Base-by-base conservation (phyloP, 805 yeast species). In the Candida dajiaensis region DNA sequence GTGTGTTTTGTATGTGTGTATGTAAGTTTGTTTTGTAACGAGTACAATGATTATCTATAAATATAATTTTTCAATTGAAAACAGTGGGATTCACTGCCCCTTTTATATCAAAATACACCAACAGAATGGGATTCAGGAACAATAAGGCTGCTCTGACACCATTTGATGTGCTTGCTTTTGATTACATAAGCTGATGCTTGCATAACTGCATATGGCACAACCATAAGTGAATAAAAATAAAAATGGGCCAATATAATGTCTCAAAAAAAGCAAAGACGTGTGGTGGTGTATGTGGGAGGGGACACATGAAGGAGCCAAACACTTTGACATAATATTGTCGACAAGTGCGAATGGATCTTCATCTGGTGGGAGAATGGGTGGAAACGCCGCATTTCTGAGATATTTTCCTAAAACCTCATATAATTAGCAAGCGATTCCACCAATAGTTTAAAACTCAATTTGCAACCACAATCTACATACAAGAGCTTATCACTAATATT, bases 161-260 rank as follows among this genome's bases (percentile, higher is more conserved):
- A 51, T 50, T 51, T 51, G 57, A 53, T 48, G 53, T 22, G 42
- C 31, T 40, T n/a, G 35, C 23, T 36, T n/a, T 20, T 6, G 22
- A 39, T 39, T 39, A 39, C 41, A n/a, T 39, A 39, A 39, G 23
- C 15, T 25, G 33, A 38, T 21, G 49, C 36, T 28, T 48, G 56
- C 56, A 49, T 53, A 53, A 53, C 15, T 29, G 54, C 54, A 51
- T 51, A 51, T n/a, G 9, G 15, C n/a, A 23, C 8, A 38, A 8
- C 8, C 13, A 38, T 38, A 38, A 38, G 20, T 33, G 36, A 33
- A 33, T 33, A 33, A 33, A 33, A n/a, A n/a, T n/a, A n/a, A n/a
- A n/a, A n/a, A n/a, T n/a, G n/a, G n/a, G n/a, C n/a, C n/a, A n/a
- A n/a, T n/a, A n/a, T n/a, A n/a, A n/a, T n/a, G n/a, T n/a, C n/a